These are phyloP conservation scores for Chernovozyma aurita DNA, from an alignment of 1,139 yeast genomes.

Conservation along the genomic window DNA sequence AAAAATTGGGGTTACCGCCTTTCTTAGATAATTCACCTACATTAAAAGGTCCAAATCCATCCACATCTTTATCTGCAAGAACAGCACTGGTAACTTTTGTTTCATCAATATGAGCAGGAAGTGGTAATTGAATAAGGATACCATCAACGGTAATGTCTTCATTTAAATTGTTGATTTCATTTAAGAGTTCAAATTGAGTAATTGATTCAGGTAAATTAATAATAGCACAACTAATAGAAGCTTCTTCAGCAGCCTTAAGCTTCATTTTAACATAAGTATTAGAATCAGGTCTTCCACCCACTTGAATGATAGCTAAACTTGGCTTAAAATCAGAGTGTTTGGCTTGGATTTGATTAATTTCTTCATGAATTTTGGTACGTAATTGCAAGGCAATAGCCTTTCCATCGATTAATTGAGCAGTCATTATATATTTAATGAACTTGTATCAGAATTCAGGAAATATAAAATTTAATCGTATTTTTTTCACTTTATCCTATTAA, in stretches of 20 bases:
- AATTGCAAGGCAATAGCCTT: slow-evolving; percentile 60
- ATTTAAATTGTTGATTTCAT: slow-evolving; percentile 60
- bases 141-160: slow-evolving; percentile 74
- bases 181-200: slow-evolving; percentile 55
- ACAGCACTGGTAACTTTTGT: slow-evolving; percentile 75
- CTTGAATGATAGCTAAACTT: slow-evolving; percentile 78
- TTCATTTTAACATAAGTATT: slow-evolving; percentile 95
- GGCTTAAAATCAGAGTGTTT: slow-evolving; percentile 67
- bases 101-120: slow-evolving; percentile 81
- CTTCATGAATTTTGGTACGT: slow-evolving; percentile 46
- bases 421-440: slow-evolving; percentile 21
- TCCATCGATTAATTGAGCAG: slow-evolving; percentile 57
- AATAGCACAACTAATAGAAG: slow-evolving; percentile 69
- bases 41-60: slow-evolving; percentile 88
- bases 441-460: no score
- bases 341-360: slow-evolving; percentile 52
- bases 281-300: slow-evolving; percentile 87
- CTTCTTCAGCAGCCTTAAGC: slow-evolving; percentile 84
- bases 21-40: slow-evolving; percentile 90
- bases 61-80: slow-evolving; percentile 80
- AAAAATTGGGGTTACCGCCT: slow-evolving; percentile 78
- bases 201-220: slow-evolving; percentile 61
- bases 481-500: not conserved
- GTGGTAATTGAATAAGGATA: slow-evolving; percentile 83
- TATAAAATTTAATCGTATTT: no score